phyloP scores from a whole-genome alignment of 2,329 filamentous ascomycete genomes.

The Fusarium solani-melongenae region DNA sequence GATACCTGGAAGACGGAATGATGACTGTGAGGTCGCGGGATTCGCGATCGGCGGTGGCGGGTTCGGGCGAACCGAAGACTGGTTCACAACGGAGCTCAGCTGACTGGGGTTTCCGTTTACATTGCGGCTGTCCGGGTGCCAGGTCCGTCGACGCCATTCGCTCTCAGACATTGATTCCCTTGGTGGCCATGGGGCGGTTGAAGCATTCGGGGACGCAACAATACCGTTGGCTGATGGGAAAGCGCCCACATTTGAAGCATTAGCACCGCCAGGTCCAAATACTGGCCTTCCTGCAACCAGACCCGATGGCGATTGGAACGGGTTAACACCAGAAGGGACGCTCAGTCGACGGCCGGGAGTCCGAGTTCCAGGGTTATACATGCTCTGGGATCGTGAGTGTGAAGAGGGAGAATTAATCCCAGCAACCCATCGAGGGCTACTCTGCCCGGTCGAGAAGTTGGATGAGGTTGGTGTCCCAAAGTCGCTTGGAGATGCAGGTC shows the following conservation, averaged over 20 bases:
- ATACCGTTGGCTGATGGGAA: conserved; percentile 69
- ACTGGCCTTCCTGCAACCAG: conserved; percentile 66
- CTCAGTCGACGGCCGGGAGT: conserved; percentile 81
- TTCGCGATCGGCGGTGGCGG: conserved; percentile 62
- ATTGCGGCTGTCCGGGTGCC: conserved; percentile 83
- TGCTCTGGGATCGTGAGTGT: conserved; percentile 76
- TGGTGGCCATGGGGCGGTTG: conserved; percentile 70
- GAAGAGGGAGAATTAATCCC: conserved; percentile 78
- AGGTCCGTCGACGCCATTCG: conserved; percentile 85
- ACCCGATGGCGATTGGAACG: conserved; percentile 75
- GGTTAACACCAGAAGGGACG: conserved; percentile 79
- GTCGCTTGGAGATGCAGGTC: conserved; percentile 75
- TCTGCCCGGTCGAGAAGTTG: conserved; percentile 80
- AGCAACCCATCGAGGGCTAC: conserved; percentile 80
- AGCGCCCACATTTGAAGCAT: conserved; percentile 65
- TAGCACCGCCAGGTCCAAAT: conserved; percentile 63
- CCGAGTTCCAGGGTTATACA: conserved; percentile 73
- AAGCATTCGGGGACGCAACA: conserved; percentile 72
- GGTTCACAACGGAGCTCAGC: conserved; percentile 79
- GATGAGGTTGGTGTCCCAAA: conserved; percentile 87
- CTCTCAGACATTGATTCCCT: conserved; percentile 78
- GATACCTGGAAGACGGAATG: conserved; percentile 84
- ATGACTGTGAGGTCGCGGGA: conserved; percentile 63
- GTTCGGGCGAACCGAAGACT: conserved; percentile 68
- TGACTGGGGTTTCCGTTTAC: conserved; percentile 75